These are phyloP conservation scores for Aspergillus conjunctus DNA, from an alignment of 495 filamentous ascomycete species.

Conservation along the genomic window DNA sequence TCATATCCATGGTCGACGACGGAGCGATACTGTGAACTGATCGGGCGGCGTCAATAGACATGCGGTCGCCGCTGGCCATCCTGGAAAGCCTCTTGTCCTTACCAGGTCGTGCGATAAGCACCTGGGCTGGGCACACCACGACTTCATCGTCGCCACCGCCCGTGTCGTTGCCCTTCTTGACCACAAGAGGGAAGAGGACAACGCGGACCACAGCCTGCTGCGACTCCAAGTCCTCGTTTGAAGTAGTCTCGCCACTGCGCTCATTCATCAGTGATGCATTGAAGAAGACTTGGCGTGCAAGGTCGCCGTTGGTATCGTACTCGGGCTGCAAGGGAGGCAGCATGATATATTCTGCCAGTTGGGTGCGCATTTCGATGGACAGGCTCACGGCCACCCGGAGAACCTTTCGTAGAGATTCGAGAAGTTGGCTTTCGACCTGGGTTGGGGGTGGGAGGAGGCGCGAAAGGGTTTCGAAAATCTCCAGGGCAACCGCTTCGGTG, in stretches of 20 bases:
- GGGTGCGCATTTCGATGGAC: constrained; percentile 94
- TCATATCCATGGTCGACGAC: constrained; percentile 52
- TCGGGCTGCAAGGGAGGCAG: constrained; percentile 92
- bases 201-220: constrained; percentile 78
- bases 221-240: constrained; percentile 76
- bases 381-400: constrained; percentile 80
- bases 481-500: constrained; percentile 84
- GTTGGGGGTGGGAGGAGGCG: constrained; percentile 82
- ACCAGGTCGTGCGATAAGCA: constrained; percentile 63
- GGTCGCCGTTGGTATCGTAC: constrained; percentile 89
- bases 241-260: constrained; percentile 66
- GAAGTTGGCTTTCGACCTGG: constrained; percentile 70
- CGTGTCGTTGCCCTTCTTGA: constrained; percentile 87
- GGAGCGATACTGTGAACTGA: constrained; percentile 51
- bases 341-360: constrained; percentile 96
- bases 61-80: constrained; percentile 49
- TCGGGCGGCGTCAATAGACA: constrained; percentile 42
- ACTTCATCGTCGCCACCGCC: constrained; percentile 88
- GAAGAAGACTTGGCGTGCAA: constrained; percentile 79
- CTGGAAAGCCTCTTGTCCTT: constrained; percentile 47
- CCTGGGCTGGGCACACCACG: constrained; percentile 90
- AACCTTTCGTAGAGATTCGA: constrained; percentile 79
- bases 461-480: constrained; percentile 76
- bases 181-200: constrained; percentile 90
- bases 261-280: constrained; percentile 93